Conservation (phyloP, 495 filamentous ascomycete genomes). For the Aspergillus haitiensis region DNA sequence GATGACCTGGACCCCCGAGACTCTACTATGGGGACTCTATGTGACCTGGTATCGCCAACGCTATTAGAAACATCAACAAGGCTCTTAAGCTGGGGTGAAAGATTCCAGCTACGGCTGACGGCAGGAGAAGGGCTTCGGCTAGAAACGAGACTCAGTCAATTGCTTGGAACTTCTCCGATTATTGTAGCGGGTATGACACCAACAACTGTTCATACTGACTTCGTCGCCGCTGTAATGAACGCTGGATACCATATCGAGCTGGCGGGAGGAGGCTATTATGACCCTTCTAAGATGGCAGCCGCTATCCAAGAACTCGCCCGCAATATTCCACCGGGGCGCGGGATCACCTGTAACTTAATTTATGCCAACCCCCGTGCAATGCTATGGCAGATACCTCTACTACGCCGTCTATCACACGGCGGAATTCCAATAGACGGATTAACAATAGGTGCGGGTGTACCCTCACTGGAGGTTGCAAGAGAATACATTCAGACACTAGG, state of each 20-base stretch:
- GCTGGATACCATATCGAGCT: slow-evolving; percentile 45
- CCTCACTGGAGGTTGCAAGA: slow-evolving; percentile 49
- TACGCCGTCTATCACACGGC: slow-evolving; percentile 27
- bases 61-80: slow-evolving; percentile 19
- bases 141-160: slow-evolving; percentile 37
- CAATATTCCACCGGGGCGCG: slow-evolving; percentile 32
- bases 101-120: slow-evolving; percentile 28
- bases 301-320: slow-evolving; percentile 34
- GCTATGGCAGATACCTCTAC: slow-evolving; percentile 37
- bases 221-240: slow-evolving; percentile 39
- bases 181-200: slow-evolving; percentile 50
- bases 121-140: slow-evolving; percentile 18
- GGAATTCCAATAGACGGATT: slow-evolving; percentile 40
- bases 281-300: slow-evolving; percentile 25
- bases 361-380: slow-evolving; percentile 41
- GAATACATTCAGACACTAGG: slow-evolving; percentile 50
- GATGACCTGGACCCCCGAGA: slow-evolving; percentile 23
- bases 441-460: slow-evolving; percentile 52
- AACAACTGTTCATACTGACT: slow-evolving; percentile 41
- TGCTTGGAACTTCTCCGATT: slow-evolving; percentile 39
- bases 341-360: slow-evolving; percentile 43
- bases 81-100: slow-evolving; percentile 25
- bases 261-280: slow-evolving; percentile 39
- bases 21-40: slow-evolving; percentile 22
- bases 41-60: slow-evolving; percentile 21